Evolutionary conservation across 106 monocot species (phyloP).

Genomic region (Hemerocallis citrina): DNA sequence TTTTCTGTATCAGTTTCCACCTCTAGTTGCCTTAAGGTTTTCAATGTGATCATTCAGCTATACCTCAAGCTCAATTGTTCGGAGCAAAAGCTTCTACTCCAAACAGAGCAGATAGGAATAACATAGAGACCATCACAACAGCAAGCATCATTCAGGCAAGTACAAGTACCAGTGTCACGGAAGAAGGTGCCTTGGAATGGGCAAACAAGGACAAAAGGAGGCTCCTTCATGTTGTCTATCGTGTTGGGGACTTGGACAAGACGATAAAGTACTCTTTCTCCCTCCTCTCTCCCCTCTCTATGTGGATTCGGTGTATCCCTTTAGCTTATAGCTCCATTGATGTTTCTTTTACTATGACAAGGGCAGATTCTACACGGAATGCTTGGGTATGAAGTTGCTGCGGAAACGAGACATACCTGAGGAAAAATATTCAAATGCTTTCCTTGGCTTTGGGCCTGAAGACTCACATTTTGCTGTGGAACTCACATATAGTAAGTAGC

Average conservation of each 20-base stretch:
- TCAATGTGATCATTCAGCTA: constrained; percentile 13
- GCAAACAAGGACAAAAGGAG: constrained; percentile 61
- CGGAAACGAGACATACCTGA: constrained; percentile 86
- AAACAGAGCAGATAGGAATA: constrained; percentile 4
- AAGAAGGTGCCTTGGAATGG: constrained; percentile 53
- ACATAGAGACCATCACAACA: constrained; percentile 5
- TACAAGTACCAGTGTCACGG: constrained; percentile 13
- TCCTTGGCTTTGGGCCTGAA: constrained; percentile 90
- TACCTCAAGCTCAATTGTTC: constrained; percentile 23
- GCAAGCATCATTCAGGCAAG: constrained; percentile 31
- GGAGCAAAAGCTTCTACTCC: constrained; percentile 14
- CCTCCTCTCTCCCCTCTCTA: too few relatives aligned
- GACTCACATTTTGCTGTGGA: constrained; percentile 86
- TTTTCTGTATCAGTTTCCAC: background rate
- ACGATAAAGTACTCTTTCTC: constrained; percentile 61
- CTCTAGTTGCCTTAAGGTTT: constrained; percentile 1
- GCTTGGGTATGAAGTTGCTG: constrained; percentile 82
- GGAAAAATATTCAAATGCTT: constrained; percentile 84
- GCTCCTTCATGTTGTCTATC: constrained; percentile 87
- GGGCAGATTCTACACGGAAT: constrained; percentile 80
- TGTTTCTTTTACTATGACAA: constrained; percentile 1
- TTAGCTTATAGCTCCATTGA: constrained; percentile 4
- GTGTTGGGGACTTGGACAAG: constrained; percentile 72
- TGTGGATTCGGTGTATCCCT: background rate
- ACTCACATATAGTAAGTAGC: constrained; percentile 64